Base-by-base conservation (phyloP, 495 filamentous ascomycete genomes). In the Niebla homalea region DNA sequence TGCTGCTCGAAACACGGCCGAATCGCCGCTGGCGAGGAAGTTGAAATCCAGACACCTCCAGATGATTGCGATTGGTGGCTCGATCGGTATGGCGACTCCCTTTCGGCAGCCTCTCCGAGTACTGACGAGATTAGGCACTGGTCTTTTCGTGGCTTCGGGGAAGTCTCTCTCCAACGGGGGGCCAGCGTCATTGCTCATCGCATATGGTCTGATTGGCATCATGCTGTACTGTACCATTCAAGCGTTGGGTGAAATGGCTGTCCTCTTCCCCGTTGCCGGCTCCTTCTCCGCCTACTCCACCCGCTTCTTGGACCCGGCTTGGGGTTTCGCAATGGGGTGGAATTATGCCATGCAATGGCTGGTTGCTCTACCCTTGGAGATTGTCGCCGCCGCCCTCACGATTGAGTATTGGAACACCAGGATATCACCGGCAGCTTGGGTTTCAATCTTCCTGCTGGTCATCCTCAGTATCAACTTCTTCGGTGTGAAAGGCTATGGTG, bases 291-390 rank as follows among this genome's bases (percentile, higher is more conserved):
- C 87, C 35, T 95, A 88, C 64, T 94, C 89, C 16, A 94, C 87
- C 35, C 78, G 90, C 21, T 97, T 96, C 59, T 60, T 96, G 10
- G 89, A 96, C 59, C 89, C 89, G 11, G 87, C 90, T 3, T 96
- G 89, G 90, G 92, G 92, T 0, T 96, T 96, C 59, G 89, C 92
- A 41, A 94, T 95, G 87, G 92, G 92, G 23, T 95, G 89, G 90
- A 94, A 95, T 73, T 98, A 98, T 63, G 88, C 86, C 4, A 58
- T 98, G 58, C 89, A 96, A 70, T 96, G 92, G 92, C 76, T 97
- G 1, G 72, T 88, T 32, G 81, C 89, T 1, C 66, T 98, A 12
- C 92, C 92, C 0, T 70, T 95, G 21, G 92, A 98, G 66, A 85
- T 96, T 46, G 85, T 94, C 47, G 82, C 92, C 2, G 90, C 89